Evolutionary conservation across 495 filamentous ascomycete genomes (phyloP).

Genomic region (Penicillium soppii): DNA sequence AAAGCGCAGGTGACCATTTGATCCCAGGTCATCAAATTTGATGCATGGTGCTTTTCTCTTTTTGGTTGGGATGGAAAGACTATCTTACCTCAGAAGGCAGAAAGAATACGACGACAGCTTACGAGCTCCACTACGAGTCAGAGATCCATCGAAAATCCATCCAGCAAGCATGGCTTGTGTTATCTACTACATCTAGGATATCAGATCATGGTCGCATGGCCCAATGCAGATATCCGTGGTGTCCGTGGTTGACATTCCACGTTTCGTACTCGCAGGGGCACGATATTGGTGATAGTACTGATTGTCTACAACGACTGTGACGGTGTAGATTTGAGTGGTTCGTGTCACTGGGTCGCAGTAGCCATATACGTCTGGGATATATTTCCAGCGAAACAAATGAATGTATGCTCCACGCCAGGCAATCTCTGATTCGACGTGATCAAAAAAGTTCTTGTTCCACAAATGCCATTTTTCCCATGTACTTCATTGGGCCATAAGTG

Average conservation of each 20-base stretch:
- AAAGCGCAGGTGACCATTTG: conserved; percentile 17
- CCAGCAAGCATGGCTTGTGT: background rate
- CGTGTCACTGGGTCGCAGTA: conserved; percentile 21
- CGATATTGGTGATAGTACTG: background rate
- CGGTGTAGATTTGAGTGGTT: background rate
- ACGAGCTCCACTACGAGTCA: conserved; percentile 6
- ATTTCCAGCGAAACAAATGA: conserved; percentile 21
- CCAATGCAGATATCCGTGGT: conserved; percentile 27
- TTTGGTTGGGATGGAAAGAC: conserved; percentile 17
- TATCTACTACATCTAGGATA: conserved; percentile 11
- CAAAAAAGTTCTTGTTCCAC: background rate
- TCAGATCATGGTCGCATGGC: conserved; percentile 21
- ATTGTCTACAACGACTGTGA: background rate
- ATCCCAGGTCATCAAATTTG: conserved; percentile 4
- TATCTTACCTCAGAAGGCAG: background rate
- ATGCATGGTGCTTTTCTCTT: background rate
- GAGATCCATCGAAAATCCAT: background rate
- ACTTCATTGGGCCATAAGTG: too few species aligned
- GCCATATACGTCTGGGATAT: conserved; percentile 22
- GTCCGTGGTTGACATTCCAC: conserved; percentile 19
- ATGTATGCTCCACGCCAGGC: conserved; percentile 5
- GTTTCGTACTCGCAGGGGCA: background rate
- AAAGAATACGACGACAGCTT: conserved; percentile 3
- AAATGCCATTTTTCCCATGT: background rate
- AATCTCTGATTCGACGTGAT: conserved; percentile 13